Evolutionary conservation across 2,329 filamentous ascomycete species (phyloP), one percentile per base, ranked within the genome.

Genomic region (Exophiala bonariae): DNA sequence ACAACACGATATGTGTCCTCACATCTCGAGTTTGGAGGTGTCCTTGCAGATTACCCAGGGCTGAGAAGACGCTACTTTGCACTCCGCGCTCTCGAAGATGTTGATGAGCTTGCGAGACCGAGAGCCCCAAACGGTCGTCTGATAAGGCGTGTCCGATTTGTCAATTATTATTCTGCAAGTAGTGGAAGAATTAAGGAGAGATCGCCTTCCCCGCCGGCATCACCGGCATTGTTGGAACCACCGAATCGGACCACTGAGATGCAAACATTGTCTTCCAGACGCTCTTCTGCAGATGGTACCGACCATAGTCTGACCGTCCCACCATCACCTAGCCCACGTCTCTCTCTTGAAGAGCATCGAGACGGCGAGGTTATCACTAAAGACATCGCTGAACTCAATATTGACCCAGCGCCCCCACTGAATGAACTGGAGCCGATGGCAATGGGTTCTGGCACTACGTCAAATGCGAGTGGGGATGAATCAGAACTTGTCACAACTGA

Each of bases 111-210:
- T 2, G 66, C 62, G 56, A 34, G 66, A 42, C 46, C 57, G 61
- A 49, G 63, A 45, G 55, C 61, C 56, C 26, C 62, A 49, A 30
- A 61, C 61, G 57, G 63, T 55, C n/a, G 59, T 50, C 17, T 54
- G 56, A 41, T 58, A 41, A 37, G 61, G 52, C 54, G 85, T 42
- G 80, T 93, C 9, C 79, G 89, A 13, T 96, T 96, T 60, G 76
- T 89, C 47, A 96, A 96, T 63, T 96, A 95, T 64, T 96, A 92
- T 63, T 95, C 90, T 1, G 79, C 87, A n/a, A 90, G 87, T 56
- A 85, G 86, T 8, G 90, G 90, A 3, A 76, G 81, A 49, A 76
- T 78, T 2, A 90, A 86, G 57, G 66, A 68, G 16, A 50, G 56
- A 11, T 26, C 41, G n/a, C 32, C 26, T 19, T 47, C 51, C 23